Conservation (phyloP, 2,329 filamentous ascomycete genomes). For the Phialophora tarda region DNA sequence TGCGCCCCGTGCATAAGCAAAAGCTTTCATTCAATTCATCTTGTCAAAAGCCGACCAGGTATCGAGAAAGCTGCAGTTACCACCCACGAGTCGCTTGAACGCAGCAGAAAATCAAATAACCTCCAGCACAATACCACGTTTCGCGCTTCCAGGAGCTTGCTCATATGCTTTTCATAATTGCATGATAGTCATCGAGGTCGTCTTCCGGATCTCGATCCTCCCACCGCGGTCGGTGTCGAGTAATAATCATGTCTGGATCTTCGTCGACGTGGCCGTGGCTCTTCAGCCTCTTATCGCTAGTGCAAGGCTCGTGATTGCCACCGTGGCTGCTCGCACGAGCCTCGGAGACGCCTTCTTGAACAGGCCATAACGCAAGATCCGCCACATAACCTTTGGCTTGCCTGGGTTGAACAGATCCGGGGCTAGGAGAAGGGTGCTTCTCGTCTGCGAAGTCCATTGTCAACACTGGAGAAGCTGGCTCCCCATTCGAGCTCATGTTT, state of each 20-base stretch:
- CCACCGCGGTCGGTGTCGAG: constrained; percentile 29
- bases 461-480: constrained; percentile 18
- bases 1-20: background rate
- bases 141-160: background rate
- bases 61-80: background rate
- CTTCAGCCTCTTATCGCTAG: background rate
- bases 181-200: constrained; percentile 32
- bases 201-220: constrained; percentile 19
- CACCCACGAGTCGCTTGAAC: constrained; percentile 32
- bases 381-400: constrained; percentile 28
- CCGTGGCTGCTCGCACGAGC: constrained; percentile 14
- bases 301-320: background rate
- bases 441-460: constrained; percentile 22
- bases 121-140: background rate
- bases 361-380: constrained; percentile 28
- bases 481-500: background rate
- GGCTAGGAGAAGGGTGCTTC: background rate
- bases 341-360: constrained; percentile 9
- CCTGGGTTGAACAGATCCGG: constrained; percentile 12
- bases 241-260: constrained; percentile 16
- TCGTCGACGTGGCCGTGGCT: constrained; percentile 1
- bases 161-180: constrained; percentile 34
- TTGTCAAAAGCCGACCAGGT: background rate
- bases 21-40: background rate
- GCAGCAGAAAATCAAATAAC: constrained; percentile 23